Conservation (phyloP, 345 rosid species). For the Ceriops zippeliana region DNA sequence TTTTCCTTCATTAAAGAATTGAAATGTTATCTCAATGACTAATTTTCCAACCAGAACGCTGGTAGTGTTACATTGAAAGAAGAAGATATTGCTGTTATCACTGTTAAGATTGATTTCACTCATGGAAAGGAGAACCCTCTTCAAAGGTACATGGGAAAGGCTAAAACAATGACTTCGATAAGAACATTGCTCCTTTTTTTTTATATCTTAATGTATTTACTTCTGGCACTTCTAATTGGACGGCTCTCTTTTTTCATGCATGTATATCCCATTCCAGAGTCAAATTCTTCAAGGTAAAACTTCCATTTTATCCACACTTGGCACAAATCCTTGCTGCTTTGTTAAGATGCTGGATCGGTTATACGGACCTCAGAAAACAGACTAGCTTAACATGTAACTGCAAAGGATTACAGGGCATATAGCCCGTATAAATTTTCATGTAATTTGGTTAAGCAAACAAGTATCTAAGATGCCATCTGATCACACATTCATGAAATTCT, state of each 20-base stretch:
- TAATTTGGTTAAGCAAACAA: background rate
- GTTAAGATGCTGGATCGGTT: background rate
- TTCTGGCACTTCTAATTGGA: constrained; percentile 12
- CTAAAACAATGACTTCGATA: background rate
- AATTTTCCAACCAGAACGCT: constrained; percentile 25
- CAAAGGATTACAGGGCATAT: background rate
- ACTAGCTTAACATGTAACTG: background rate
- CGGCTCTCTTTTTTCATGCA: constrained; percentile 19
- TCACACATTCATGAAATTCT: background rate
- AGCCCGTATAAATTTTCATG: background rate
- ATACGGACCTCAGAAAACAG: background rate
- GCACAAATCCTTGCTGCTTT: background rate
- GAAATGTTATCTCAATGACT: constrained; percentile 10
- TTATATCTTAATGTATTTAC: background rate
- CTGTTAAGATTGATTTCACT: constrained; percentile 45
- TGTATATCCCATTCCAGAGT: constrained; percentile 31
- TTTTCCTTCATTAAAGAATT: constrained; percentile 7
- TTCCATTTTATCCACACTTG: constrained; percentile 7
- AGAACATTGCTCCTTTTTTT: background rate
- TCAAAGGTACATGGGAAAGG: constrained; percentile 30
- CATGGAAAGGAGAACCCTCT: constrained; percentile 46
- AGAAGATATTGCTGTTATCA: constrained; percentile 48
- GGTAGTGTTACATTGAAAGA: constrained; percentile 30
- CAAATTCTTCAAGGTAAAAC: constrained; percentile 41
- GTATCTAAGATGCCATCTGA: background rate